Base-by-base conservation (phyloP, 1,139 yeast species). In the Blastobotrys arbuscula region DNA sequence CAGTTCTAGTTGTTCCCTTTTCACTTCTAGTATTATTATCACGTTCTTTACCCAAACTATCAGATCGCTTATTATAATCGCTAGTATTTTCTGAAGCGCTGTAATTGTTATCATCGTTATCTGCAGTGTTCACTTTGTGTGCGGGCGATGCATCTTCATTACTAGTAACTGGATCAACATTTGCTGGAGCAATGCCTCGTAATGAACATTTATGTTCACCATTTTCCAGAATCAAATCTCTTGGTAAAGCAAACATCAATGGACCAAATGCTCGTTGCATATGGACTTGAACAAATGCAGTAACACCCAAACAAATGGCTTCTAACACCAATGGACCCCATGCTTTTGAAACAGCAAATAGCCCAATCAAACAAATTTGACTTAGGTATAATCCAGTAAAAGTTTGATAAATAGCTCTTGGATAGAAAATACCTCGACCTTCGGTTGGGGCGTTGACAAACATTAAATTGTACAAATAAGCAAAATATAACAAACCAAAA, bases 281-380 rank as follows among this genome's bases (percentile, higher is more conserved):
- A 42, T 78, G 73, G 33, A 78, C 38, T 62, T 92, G 96, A 50
- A 79, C 75, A 60, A 79, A 78, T 3, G 78, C 75, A 0, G 97
- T 88, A 54, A 76, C 72, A 15, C 73, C 78, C 15, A 88, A 60
- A 49, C 82, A 72, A 50, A 87, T 74, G 8, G 78, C 83, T 66
- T 85, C 88, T 48, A 92, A 70, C 15, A 78, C 90, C 55, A 90
- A 77, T 43, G 96, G 95, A 37, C 96, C 97, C 96, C 96, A 90
- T 50, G 95, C 86, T 74, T 88, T 87, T 55, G 95, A 94, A 60
- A 89, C 88, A 24, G 81, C 87, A 64, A 89, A 88, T 55, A 92
- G 73, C 50, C 95, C 97, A 55, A 90, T 69, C 62, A 92, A 63
- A 71, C 96, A 87, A 30, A 89, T 67, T 67, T 92, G 92, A 19